Evolutionary conservation across 176 grass and related monocot species (phyloP).

Genomic region (Leersia perrieri): DNA sequence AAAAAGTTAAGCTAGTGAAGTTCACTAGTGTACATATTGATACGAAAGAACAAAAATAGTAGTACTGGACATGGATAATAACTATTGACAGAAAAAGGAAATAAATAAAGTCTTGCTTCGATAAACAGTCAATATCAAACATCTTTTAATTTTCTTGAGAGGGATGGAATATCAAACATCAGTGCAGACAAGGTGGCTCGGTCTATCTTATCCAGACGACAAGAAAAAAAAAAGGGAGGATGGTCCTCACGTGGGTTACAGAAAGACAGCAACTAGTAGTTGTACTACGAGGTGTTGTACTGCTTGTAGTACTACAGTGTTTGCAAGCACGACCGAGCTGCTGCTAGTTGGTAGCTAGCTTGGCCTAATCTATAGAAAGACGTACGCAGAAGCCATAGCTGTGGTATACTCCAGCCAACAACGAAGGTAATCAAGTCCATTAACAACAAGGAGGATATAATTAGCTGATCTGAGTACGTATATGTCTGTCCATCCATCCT

Average conservation of each 20-base stretch:
- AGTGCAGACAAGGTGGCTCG: neutral
- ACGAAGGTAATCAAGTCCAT: neutral
- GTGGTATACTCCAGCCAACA: neutral
- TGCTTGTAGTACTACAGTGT: slow-evolving; percentile 28
- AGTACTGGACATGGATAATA: neutral
- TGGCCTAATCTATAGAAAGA: neutral
- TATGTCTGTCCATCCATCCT: neutral
- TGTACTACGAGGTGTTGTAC: slow-evolving; percentile 16
- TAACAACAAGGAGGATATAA: neutral
- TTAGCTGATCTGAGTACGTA: no score
- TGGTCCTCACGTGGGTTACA: neutral
- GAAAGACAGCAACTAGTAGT: neutral
- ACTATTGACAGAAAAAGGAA: neutral
- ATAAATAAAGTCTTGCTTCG: neutral
- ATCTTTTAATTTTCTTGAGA: neutral
- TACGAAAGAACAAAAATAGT: neutral
- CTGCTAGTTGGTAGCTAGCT: neutral
- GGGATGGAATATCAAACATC: neutral
- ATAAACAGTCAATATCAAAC: neutral
- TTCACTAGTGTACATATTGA: no score
- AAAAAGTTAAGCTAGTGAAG: neutral
- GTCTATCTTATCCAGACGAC: neutral
- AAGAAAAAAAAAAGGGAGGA: neutral
- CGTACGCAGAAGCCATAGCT: neutral
- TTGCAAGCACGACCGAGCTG: neutral